phyloP scores from a whole-genome alignment of 2,329 filamentous ascomycete species.

The Sporothrix mexicana region DNA sequence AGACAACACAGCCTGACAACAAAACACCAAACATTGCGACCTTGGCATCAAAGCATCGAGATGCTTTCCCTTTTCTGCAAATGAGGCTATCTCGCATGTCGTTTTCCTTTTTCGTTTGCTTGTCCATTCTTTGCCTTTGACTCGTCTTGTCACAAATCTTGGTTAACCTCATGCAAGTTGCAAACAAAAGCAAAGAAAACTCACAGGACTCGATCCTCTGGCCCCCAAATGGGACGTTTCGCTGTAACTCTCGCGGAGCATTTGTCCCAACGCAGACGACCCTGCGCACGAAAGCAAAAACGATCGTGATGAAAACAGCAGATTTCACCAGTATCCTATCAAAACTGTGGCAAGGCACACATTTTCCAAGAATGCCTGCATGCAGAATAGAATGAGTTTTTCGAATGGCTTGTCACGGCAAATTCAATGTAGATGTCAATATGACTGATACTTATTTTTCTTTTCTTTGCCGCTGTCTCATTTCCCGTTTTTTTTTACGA shows the following conservation, averaged over 20 bases:
- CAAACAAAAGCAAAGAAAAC: neutral
- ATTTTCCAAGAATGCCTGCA: too few species aligned
- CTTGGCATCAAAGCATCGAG: neutral
- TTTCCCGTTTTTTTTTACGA: too few species aligned
- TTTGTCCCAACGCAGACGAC: neutral
- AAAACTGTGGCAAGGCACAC: neutral
- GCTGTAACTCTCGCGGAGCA: neutral
- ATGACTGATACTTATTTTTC: too few species aligned
- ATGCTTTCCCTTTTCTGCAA: neutral
- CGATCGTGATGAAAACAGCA: neutral
- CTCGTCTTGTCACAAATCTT: neutral
- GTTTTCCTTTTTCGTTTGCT: neutral
- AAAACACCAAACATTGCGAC: neutral
- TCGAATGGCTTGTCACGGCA: too few species aligned
- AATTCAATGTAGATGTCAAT: too few species aligned
- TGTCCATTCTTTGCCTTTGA: too few species aligned
- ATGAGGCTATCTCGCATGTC: neutral
- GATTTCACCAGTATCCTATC: neutral
- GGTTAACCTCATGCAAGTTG: neutral
- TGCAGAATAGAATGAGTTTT: too few species aligned
- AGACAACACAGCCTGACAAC: neutral
- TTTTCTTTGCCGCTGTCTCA: too few species aligned
- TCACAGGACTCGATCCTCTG: neutral
- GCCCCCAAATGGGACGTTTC: conserved; percentile 1
- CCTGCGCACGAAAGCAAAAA: neutral